A percentile compares a stretch with the other conserved stretches of the same genome.
These are phyloP conservation scores for Xylaria sp. DNA, from an alignment of 2,329 filamentous ascomycete species.

Conservation along the genomic window DNA sequence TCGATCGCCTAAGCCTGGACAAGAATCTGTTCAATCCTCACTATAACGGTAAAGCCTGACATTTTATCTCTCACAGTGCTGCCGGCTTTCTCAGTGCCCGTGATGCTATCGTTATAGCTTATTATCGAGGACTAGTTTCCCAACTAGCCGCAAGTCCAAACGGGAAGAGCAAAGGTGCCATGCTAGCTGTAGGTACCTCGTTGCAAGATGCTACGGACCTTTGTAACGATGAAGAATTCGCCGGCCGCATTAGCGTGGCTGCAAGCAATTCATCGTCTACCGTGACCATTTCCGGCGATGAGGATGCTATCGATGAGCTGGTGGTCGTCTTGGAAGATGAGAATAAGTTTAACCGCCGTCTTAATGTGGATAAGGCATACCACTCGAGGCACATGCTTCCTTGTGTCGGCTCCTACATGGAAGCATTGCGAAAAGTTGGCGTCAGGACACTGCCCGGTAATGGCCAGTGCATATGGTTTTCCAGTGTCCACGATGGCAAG, in stretches of 20 bases:
- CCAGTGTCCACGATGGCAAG: too few relatives aligned
- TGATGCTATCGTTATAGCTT: constrained; percentile 13
- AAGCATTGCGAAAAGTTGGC: too few relatives aligned
- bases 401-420: background rate
- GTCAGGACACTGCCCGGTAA: too few relatives aligned
- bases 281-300: constrained; percentile 36
- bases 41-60: too few relatives aligned
- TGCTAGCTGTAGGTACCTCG: constrained; percentile 59
- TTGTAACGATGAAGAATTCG: constrained; percentile 39
- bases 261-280: constrained; percentile 37
- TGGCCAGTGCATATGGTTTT: too few relatives aligned
- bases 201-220: constrained; percentile 51
- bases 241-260: constrained; percentile 45
- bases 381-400: background rate
- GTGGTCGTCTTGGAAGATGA: constrained; percentile 26
- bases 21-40: too few relatives aligned
- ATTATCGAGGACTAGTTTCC: constrained; percentile 16
- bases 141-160: background rate
- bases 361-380: constrained; percentile 1
- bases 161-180: constrained; percentile 39
- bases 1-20: too few relatives aligned
- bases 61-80: background rate
- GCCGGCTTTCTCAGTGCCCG: constrained; percentile 1
- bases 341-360: constrained; percentile 13
- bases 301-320: constrained; percentile 32